Evolutionary conservation across 768 basidiomycete genomes (phyloP).

Genomic region (Russula sp.): DNA sequence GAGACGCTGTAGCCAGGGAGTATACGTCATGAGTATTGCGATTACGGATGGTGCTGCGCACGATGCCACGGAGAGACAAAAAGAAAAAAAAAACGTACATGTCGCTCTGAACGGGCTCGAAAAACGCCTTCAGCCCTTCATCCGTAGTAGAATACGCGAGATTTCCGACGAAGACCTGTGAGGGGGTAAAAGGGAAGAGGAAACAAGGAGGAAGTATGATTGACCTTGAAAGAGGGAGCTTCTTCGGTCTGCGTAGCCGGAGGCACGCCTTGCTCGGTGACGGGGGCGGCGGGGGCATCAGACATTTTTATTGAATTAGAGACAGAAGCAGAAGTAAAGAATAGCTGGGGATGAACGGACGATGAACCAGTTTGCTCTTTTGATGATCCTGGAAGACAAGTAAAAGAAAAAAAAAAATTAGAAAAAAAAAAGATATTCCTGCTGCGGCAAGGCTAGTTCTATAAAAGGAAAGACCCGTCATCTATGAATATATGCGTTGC

Average conservation of each 20-base stretch:
- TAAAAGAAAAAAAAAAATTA: slow-evolving; percentile 37
- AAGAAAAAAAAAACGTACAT: slow-evolving; percentile 53
- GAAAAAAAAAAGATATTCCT: slow-evolving; percentile 31
- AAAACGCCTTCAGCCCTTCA: slow-evolving; percentile 92
- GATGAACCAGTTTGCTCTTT: slow-evolving; percentile 84
- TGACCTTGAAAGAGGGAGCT: slow-evolving; percentile 75
- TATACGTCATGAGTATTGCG: slow-evolving; percentile 10
- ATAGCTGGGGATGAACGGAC: slow-evolving; percentile 34
- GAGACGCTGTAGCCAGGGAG: slow-evolving; percentile 49
- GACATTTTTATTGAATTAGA: slow-evolving; percentile 63
- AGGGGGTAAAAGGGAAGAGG: slow-evolving; percentile 4
- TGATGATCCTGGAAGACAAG: neutral
- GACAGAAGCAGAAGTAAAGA: slow-evolving; percentile 51
- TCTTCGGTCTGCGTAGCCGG: slow-evolving; percentile 75
- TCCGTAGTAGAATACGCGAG: slow-evolving; percentile 92
- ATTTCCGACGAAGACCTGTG: slow-evolving; percentile 90
- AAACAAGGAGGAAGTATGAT: slow-evolving; percentile 28
- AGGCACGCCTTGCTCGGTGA: slow-evolving; percentile 79
- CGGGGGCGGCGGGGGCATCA: slow-evolving; percentile 83
- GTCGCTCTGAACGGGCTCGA: slow-evolving; percentile 79
- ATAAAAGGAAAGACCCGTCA: neutral
- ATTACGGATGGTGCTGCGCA: slow-evolving; percentile 20
- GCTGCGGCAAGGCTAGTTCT: too few relatives aligned
- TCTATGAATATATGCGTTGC: slow-evolving; percentile 20
- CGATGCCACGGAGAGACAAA: slow-evolving; percentile 1